These are phyloP conservation scores for Pleurotus citrinopileatus DNA, from an alignment of 768 basidiomycete species.

Conservation along the genomic window DNA sequence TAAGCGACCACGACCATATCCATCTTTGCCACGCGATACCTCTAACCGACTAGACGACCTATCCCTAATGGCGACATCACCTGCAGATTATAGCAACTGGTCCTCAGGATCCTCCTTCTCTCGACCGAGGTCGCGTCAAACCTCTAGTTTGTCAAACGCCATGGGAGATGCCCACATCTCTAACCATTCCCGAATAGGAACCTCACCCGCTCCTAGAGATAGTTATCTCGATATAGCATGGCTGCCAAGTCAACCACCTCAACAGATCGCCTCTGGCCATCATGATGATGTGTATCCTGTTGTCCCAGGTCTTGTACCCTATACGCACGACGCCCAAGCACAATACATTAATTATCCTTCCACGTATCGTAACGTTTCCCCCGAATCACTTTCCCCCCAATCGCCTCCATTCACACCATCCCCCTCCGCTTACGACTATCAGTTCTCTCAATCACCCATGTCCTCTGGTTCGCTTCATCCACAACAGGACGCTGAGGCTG, in stretches of 20 bases:
- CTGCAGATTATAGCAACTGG: slow-evolving; percentile 30
- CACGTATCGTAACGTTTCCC: slow-evolving; percentile 30
- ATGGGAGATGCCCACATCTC: slow-evolving; percentile 50
- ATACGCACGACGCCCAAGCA: slow-evolving; percentile 9
- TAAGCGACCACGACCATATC: slow-evolving; percentile 36
- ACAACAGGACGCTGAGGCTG: slow-evolving; percentile 37
- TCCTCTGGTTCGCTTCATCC: slow-evolving; percentile 22
- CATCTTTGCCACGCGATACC: slow-evolving; percentile 25
- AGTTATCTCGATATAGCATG: slow-evolving; percentile 13
- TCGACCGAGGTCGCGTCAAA: slow-evolving; percentile 39
- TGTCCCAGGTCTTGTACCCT: slow-evolving; percentile 7
- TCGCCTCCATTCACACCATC: slow-evolving; percentile 28
- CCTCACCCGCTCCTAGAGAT: slow-evolving; percentile 21
- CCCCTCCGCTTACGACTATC: slow-evolving; percentile 18
- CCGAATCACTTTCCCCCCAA: slow-evolving; percentile 36
- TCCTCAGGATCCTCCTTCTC: slow-evolving; percentile 11
- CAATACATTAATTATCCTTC: slow-evolving; percentile 23
- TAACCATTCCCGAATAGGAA: slow-evolving; percentile 19
- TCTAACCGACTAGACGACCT: slow-evolving; percentile 28
- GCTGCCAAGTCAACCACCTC: slow-evolving; percentile 10
- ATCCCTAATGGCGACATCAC: slow-evolving; percentile 32
- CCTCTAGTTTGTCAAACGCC: slow-evolving; percentile 58
- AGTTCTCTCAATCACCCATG: slow-evolving; percentile 15
- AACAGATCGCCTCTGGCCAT: slow-evolving; percentile 10
- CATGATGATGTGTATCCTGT: slow-evolving; percentile 10